Conservation (phyloP, 2,329 filamentous ascomycete species). For the Venturia effusa region DNA sequence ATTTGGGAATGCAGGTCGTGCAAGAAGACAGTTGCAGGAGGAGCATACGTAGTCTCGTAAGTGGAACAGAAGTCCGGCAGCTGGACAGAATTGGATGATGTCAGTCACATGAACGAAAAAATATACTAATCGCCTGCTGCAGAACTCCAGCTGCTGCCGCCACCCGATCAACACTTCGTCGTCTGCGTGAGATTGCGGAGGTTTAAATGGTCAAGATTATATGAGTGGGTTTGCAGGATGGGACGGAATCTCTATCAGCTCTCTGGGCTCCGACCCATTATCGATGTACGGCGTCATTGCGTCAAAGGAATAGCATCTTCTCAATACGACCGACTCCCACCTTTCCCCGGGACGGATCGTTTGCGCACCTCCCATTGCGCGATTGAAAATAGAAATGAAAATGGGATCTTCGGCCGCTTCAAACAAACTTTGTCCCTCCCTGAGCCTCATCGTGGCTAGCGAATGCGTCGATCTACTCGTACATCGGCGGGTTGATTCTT, state of each 20-base stretch:
- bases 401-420: conserved; percentile 3
- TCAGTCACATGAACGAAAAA: background rate
- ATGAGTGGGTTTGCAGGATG: conserved; percentile 4
- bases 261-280: conserved; percentile 5
- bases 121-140: background rate
- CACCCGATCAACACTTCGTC: conserved; percentile 14
- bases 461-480: conserved; percentile 1
- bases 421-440: background rate
- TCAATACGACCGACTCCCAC: conserved; percentile 2
- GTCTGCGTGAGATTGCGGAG: conserved; percentile 13
- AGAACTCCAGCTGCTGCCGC: conserved; percentile 14
- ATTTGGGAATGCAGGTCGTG: conserved; percentile 97
- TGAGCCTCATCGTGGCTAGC: conserved; percentile 2
- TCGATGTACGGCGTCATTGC: conserved; percentile 7
- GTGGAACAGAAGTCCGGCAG: conserved; percentile 34
- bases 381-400: conserved; percentile 7
- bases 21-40: conserved; percentile 87
- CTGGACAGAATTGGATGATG: background rate
- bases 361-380: background rate
- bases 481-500: conserved; percentile 4
- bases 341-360: background rate
- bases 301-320: conserved; percentile 4
- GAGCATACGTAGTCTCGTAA: conserved; percentile 95
- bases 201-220: conserved; percentile 10
- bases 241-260: conserved; percentile 1